Base-by-base conservation (phyloP, 2,329 filamentous ascomycete species). In the Hymenoscyphus albidus region DNA sequence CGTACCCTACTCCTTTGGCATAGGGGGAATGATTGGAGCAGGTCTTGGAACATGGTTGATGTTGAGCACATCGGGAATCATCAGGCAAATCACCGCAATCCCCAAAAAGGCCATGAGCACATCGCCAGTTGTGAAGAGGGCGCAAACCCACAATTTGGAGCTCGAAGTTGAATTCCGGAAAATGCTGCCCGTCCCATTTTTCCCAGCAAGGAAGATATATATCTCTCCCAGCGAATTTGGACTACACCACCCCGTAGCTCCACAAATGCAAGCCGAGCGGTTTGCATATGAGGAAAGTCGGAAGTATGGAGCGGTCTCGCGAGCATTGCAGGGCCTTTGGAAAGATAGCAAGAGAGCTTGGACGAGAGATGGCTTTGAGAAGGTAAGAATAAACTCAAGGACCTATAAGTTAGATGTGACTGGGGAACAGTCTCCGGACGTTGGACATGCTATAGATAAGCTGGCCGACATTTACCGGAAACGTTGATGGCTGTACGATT, bases 11-110 rank as follows among this genome's bases (percentile, higher is more conserved):
- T 80, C 83, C 10, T 89, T 86, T 70, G 82, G 80, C 51, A 79
- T 81, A 54, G 80, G 88, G 56, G 87, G 85, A 74, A 71, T 88
- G 58, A 73, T 84, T 63, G 86, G 90, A 79, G 83, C 80, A 62
- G 79, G 77, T 48, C 81, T 89, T 74, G 88, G 87, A 65, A 82
- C 82, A 57, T 83, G 83, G 67, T 84, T 90, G 69, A 74, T 88
- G 55, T 73, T 83, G 63, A 83, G 85, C 71, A 85, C 87, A 6
- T 75, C 79, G 32, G 80, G 82, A 61, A 79, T 91, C 59, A 81
- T 92, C 69, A 80, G 80, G 62, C 67, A 67, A n/a, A 71, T 76
- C 39, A 68, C 67, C 14, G 74, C 74, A 0, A 35, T 76, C 3
- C 74, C 73, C 39, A 58, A 65, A 40, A 40, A 40, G 18, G 5